Evolutionary conservation across 108 stramenopile genomes (phyloP).

Genomic region (Epithemia pelagica): DNA sequence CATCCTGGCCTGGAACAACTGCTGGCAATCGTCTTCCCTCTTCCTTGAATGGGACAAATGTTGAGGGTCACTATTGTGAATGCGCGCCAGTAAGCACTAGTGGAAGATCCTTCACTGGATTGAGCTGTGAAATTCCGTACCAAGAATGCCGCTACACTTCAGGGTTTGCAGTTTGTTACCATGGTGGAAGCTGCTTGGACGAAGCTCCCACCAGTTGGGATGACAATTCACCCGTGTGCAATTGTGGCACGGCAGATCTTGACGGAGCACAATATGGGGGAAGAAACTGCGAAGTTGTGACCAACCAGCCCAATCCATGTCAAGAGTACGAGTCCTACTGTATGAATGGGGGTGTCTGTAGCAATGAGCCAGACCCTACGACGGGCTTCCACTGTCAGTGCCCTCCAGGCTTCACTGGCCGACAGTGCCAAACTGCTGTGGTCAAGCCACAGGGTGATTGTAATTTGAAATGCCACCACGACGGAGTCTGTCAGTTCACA

Average conservation of each 20-base stretch:
- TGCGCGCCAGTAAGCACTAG: not conserved
- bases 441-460: not conserved
- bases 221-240: not conserved
- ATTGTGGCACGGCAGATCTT: not conserved
- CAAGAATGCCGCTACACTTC: not conserved
- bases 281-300: not conserved
- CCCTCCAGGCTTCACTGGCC: not conserved
- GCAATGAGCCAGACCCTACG: not conserved
- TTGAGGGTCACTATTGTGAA: not conserved
- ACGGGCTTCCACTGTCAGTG: not conserved
- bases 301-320: not conserved
- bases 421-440: conserved; percentile 1
- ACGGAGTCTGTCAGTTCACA: not conserved
- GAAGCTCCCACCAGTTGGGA: not conserved
- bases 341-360: conserved; percentile 2
- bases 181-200: not conserved
- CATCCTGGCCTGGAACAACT: not conserved
- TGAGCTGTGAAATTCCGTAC: not conserved
- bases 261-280: not conserved
- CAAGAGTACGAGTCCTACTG: not conserved
- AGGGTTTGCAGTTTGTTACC: not conserved
- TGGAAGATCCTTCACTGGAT: not conserved
- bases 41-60: not conserved
- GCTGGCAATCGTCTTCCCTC: not conserved
- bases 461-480: conserved; percentile 2